Evolutionary conservation across 2,329 filamentous ascomycete genomes (phyloP).

Genomic region (Aspergillus sp.): DNA sequence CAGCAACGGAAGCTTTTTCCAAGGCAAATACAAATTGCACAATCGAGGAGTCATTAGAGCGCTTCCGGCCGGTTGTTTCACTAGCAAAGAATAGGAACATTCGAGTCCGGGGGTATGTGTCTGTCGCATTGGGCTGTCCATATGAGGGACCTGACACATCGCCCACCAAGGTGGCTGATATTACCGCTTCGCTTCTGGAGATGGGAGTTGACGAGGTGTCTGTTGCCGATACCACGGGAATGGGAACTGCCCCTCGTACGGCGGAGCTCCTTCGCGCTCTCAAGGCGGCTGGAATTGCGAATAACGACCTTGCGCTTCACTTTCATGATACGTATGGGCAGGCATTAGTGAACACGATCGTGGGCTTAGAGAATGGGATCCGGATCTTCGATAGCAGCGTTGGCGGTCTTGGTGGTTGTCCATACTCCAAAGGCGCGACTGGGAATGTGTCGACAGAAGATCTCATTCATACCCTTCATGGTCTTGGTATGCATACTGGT

Average conservation of each 20-base stretch:
- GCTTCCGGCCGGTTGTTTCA: constrained; percentile 53
- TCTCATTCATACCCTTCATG: constrained; percentile 54
- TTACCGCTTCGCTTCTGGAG: constrained; percentile 55
- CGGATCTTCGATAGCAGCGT: constrained; percentile 59
- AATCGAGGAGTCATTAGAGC: constrained; percentile 54
- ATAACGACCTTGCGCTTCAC: constrained; percentile 55
- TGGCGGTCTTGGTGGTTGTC: constrained; percentile 58
- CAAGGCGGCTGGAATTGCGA: constrained; percentile 53
- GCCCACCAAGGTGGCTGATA: constrained; percentile 54
- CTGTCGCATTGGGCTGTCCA: constrained; percentile 57
- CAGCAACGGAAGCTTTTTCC: constrained; percentile 59
- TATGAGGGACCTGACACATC: constrained; percentile 59
- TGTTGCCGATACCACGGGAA: constrained; percentile 60
- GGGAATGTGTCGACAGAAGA: constrained; percentile 62
- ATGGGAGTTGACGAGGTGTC: constrained; percentile 62
- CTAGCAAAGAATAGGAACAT: constrained; percentile 51
- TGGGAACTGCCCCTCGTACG: constrained; percentile 59
- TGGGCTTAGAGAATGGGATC: constrained; percentile 57
- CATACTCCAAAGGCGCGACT: constrained; percentile 59
- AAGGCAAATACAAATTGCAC: constrained; percentile 61
- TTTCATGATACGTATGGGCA: constrained; percentile 63
- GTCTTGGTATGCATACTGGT: constrained; percentile 54
- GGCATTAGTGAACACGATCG: constrained; percentile 57
- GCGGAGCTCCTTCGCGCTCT: constrained; percentile 52
- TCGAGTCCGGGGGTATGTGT: constrained; percentile 59